A percentile compares a stretch with the other conserved stretches of the same genome.
These are phyloP conservation scores for Fomitiporia mediterranea DNA, from an alignment of 1,284 basidiomycete species.

Conservation along the genomic window DNA sequence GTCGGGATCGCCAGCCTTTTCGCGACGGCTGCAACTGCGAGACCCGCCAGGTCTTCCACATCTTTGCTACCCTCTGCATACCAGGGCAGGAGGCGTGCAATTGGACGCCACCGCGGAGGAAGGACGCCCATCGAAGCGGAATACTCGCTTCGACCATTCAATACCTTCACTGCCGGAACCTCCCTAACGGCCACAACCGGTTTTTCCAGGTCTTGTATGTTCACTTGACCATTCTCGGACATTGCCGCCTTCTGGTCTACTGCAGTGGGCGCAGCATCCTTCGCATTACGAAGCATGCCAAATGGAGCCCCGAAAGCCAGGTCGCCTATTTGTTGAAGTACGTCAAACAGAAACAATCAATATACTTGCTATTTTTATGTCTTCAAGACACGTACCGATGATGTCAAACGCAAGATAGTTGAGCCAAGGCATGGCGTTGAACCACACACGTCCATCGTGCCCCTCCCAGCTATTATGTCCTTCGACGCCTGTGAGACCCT, in stretches of 20 bases:
- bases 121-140: constrained; percentile 60
- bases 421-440: constrained; percentile 71
- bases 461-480: constrained; percentile 67
- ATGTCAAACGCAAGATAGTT: constrained; percentile 89
- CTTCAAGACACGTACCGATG: constrained; percentile 43
- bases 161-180: constrained; percentile 72
- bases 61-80: constrained; percentile 43
- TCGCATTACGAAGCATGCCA: constrained; percentile 78
- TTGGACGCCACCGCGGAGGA: constrained; percentile 67
- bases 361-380: too few relatives aligned
- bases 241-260: constrained; percentile 46
- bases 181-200: constrained; percentile 68
- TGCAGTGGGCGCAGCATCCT: constrained; percentile 67
- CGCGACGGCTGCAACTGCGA: constrained; percentile 64
- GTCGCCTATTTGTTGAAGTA: constrained; percentile 80
- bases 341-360: too few relatives aligned
- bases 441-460: constrained; percentile 57
- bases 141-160: constrained; percentile 88
- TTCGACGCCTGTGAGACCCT: constrained; percentile 52
- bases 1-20: constrained; percentile 16
- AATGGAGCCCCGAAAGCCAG: constrained; percentile 85
- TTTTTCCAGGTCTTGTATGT: constrained; percentile 65
- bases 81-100: constrained; percentile 66
- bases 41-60: constrained; percentile 45
- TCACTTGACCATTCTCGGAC: constrained; percentile 48